These are phyloP conservation scores for Penicillium sp. DNA, from an alignment of 2,329 filamentous ascomycete genomes.

Conservation along the genomic window DNA sequence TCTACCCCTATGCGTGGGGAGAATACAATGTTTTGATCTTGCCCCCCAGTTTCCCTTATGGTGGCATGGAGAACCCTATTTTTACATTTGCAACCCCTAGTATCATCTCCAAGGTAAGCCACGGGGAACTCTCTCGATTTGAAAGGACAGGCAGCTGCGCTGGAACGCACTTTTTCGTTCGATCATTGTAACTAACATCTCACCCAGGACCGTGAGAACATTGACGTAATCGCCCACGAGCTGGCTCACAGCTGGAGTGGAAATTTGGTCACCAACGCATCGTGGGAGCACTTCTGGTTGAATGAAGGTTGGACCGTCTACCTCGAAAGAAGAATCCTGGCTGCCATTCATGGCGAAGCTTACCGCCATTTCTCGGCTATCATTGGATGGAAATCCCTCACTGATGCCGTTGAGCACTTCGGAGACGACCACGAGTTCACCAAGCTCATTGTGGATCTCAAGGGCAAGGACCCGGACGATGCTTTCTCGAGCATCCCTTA, in stretches of 20 bases:
- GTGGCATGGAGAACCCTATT: slow-evolving; percentile 82
- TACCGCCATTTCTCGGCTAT: slow-evolving; percentile 94
- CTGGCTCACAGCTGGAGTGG: slow-evolving; percentile 79
- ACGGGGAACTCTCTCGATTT: not conserved
- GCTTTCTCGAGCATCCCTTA: slow-evolving; percentile 92
- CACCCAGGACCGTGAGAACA: slow-evolving; percentile 71
- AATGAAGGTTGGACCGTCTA: slow-evolving; percentile 93
- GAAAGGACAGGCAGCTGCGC: not conserved
- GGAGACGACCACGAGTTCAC: slow-evolving; percentile 90
- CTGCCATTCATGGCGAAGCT: slow-evolving; percentile 68
- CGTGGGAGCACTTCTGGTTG: slow-evolving; percentile 59
- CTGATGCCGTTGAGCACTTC: slow-evolving; percentile 76
- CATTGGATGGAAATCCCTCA: slow-evolving; percentile 89
- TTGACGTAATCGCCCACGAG: slow-evolving; percentile 94
- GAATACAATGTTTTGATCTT: slow-evolving; percentile 92
- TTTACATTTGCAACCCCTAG: slow-evolving; percentile 96
- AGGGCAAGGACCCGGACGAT: slow-evolving; percentile 91
- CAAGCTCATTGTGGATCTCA: slow-evolving; percentile 82
- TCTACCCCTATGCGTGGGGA: slow-evolving; percentile 91
- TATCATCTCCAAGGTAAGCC: slow-evolving; percentile 72
- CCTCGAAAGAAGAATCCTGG: slow-evolving; percentile 73
- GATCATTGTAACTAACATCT: not conserved
- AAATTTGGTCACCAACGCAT: slow-evolving; percentile 63
- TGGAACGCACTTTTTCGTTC: not conserved
- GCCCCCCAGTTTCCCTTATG: slow-evolving; percentile 87